Evolutionary conservation across 352 stramenopile genomes (phyloP), one percentile per base, ranked within the genome.

Genomic region (Phytopythium sindhum): DNA sequence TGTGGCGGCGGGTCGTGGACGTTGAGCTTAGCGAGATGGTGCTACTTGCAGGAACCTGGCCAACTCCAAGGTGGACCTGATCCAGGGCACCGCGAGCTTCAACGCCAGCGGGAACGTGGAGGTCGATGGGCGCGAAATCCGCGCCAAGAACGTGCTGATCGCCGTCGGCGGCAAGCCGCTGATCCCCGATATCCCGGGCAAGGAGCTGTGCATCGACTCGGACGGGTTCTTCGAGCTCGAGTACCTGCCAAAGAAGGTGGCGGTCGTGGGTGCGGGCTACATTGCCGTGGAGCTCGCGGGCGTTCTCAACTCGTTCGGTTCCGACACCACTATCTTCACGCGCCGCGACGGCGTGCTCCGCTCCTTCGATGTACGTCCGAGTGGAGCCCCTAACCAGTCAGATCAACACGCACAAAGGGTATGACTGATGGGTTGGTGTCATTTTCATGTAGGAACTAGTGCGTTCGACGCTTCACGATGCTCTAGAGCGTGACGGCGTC

Each of bases 151-250:
- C 33, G 69, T 91, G 19, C 64, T 90, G 60, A 80, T 91, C 66
- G 80, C 84, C 3, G 78, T 90, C 1, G 81, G 84, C 33, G 82
- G 80, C 39, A 77, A 75, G 57, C 78, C 80, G 8, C n/a, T 83
- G 56, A 76, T 89, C 41, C 82, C 82, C 11, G 65, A 83, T 41
- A 86, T 89, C 52, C 75, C 76, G 8, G 87, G 97, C 50, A 91
- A 83, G 6, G 94, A 99, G 69, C 78, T 98, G 63, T 90, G 75
- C 69, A 99, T 99, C 69, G 94, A 91, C 35, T 97, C 81, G 41
- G 95, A 99, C 78, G 96, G 89, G 4, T 99, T 99, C 80, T 99
- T 99, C 74, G 89, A 98, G 47, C 75, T 99, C 39, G 85, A 98
- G 65, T 65, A 77, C 24, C 72, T 93, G 66, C 98, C 98, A 2